Conservation (phyloP, 306 rosid genomes). For the Inga leiocalycina region DNA sequence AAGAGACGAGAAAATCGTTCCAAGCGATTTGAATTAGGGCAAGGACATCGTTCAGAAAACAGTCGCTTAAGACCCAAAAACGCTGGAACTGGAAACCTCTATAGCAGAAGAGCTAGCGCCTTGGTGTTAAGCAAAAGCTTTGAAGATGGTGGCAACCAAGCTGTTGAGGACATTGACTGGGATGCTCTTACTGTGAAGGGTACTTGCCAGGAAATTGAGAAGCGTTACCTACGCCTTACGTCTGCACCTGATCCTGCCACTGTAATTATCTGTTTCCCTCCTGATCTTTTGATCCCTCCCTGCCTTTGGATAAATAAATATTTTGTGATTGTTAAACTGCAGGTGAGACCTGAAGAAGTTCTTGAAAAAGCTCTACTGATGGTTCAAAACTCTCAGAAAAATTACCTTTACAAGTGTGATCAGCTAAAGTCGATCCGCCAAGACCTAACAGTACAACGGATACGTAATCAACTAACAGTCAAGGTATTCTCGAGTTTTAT, state of each 20-base stretch:
- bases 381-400: conserved; percentile 88
- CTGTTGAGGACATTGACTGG: conserved; percentile 99
- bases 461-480: conserved; percentile 83
- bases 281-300: neutral
- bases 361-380: conserved; percentile 81
- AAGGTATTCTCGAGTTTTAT: conserved; percentile 56
- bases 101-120: conserved; percentile 80
- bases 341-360: conserved; percentile 99
- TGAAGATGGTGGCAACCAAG: conserved; percentile 78
- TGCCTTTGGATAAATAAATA: neutral
- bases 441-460: conserved; percentile 95
- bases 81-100: conserved; percentile 69
- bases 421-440: conserved; percentile 98
- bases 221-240: conserved; percentile 92
- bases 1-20: conserved; percentile 95
- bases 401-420: conserved; percentile 93
- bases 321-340: conserved; percentile 31
- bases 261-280: conserved; percentile 47
- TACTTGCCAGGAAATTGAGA: conserved; percentile 96
- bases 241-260: conserved; percentile 98
- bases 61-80: conserved; percentile 59
- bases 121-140: conserved; percentile 72
- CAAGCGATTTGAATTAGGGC: conserved; percentile 88
- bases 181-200: conserved; percentile 98
- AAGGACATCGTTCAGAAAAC: conserved; percentile 62